Evolutionary conservation across 1,139 yeast species (phyloP).

Genomic region (Pichia cactophila): DNA sequence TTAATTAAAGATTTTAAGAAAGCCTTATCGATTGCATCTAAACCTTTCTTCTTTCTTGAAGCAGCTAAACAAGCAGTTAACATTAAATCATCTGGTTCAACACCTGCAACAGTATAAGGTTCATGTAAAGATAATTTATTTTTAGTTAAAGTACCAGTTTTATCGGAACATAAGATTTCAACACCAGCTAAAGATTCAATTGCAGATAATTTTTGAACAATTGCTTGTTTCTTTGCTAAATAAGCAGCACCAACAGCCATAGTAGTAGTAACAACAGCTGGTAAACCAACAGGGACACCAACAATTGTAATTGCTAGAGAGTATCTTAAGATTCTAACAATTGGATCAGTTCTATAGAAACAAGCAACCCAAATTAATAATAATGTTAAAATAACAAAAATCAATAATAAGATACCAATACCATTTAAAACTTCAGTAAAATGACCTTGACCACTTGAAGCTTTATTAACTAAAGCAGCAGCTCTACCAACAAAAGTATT

Average conservation of each 20-base stretch:
- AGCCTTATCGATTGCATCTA: conserved; percentile 96
- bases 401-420: conserved; percentile 89
- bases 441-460: conserved; percentile 90
- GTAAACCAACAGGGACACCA: conserved; percentile 99
- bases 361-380: conserved; percentile 89
- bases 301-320: conserved; percentile 96
- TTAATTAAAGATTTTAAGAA: conserved; percentile 81
- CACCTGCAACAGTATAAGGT: conserved; percentile 99
- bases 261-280: conserved; percentile 98
- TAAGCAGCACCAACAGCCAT: conserved; percentile 99
- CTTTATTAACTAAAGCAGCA: conserved; percentile 89
- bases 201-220: conserved; percentile 96
- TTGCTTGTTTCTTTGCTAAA: conserved; percentile 96
- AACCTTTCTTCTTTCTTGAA: conserved; percentile 97
- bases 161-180: conserved; percentile 97
- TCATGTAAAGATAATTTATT: conserved; percentile 93
- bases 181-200: conserved; percentile 94
- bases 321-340: conserved; percentile 88
- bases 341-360: conserved; percentile 88
- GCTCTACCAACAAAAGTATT: conserved; percentile 91
- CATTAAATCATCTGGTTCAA: conserved; percentile 94
- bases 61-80: conserved; percentile 98
- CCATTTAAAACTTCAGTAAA: conserved; percentile 97
- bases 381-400: conserved; percentile 81
- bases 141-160: conserved; percentile 98